Conservation (phyloP, 176 grass and related monocot genomes). For the Avena sativa region DNA sequence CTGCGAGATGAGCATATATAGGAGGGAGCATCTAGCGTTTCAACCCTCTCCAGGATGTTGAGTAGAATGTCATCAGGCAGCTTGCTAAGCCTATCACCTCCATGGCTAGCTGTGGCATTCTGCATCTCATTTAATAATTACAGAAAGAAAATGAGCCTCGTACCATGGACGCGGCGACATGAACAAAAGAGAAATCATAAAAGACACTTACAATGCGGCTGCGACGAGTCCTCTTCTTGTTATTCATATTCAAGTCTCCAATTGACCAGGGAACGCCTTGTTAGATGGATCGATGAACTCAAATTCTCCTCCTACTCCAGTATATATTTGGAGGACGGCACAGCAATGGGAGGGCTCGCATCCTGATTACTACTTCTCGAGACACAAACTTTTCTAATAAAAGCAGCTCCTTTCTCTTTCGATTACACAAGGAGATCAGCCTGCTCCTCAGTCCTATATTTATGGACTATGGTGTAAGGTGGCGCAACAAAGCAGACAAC, state of each 20-base stretch:
- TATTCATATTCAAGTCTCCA: not conserved
- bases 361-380: too few relatives aligned
- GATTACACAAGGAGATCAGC: too few relatives aligned
- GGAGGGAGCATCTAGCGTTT: not conserved
- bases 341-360: too few relatives aligned
- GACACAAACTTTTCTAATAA: too few relatives aligned
- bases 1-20: not conserved
- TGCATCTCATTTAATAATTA: not conserved
- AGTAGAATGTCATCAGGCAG: not conserved
- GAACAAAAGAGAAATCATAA: not conserved
- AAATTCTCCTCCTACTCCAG: not conserved
- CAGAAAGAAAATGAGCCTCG: not conserved
- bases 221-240: not conserved
- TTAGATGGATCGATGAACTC: not conserved
- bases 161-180: not conserved
- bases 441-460: too few relatives aligned
- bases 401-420: too few relatives aligned
- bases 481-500: too few relatives aligned
- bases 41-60: conserved; percentile 17
- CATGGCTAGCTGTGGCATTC: not conserved
- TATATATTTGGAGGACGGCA: too few relatives aligned
- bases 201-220: not conserved
- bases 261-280: not conserved
- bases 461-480: too few relatives aligned
- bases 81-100: conserved; percentile 3